A percentile compares a stretch with the other conserved stretches of the same genome.
These are phyloP conservation scores for Neofusicoccum parvum DNA, from an alignment of 2,329 filamentous ascomycete genomes.

Conservation along the genomic window DNA sequence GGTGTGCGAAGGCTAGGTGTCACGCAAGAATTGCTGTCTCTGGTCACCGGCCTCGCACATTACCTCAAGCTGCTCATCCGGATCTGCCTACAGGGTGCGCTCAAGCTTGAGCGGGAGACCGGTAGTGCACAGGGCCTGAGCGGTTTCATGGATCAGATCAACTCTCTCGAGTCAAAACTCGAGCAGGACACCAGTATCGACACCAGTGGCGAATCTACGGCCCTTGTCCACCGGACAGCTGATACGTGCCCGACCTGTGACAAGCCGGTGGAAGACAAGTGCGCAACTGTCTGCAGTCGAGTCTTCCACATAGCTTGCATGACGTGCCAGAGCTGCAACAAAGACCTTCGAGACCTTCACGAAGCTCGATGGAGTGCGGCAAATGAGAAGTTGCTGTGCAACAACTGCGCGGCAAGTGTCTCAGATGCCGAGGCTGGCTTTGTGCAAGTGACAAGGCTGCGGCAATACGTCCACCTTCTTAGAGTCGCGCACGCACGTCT, in stretches of 20 bases:
- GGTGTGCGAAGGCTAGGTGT: conserved; percentile 90
- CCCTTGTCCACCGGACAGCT: conserved; percentile 49
- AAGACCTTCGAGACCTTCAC: conserved; percentile 68
- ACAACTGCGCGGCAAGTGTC: conserved; percentile 62
- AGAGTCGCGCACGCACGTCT: conserved; percentile 88
- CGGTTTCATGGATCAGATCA: conserved; percentile 80
- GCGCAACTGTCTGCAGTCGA: conserved; percentile 71
- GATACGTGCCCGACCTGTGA: conserved; percentile 83
- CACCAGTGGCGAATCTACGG: conserved; percentile 43
- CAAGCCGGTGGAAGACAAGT: conserved; percentile 93
- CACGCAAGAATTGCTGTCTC: conserved; percentile 94
- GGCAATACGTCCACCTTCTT: conserved; percentile 92
- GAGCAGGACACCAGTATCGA: conserved; percentile 43
- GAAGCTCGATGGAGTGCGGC: conserved; percentile 71
- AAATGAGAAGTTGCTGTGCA: conserved; percentile 72
- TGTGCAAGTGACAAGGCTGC: conserved; percentile 77
- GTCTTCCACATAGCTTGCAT: conserved; percentile 86
- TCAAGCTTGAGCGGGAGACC: conserved; percentile 87
- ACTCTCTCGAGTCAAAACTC: conserved; percentile 67
- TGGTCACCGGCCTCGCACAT: conserved; percentile 94
- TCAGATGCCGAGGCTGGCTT: conserved; percentile 65
- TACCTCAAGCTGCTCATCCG: conserved; percentile 97
- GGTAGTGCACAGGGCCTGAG: conserved; percentile 74
- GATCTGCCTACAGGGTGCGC: conserved; percentile 90
- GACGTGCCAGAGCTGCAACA: conserved; percentile 69